Evolutionary conservation across 2,329 filamentous ascomycete genomes (phyloP), one percentile per base, ranked within the genome.

Genomic region (Sordariomycetes sp.): DNA sequence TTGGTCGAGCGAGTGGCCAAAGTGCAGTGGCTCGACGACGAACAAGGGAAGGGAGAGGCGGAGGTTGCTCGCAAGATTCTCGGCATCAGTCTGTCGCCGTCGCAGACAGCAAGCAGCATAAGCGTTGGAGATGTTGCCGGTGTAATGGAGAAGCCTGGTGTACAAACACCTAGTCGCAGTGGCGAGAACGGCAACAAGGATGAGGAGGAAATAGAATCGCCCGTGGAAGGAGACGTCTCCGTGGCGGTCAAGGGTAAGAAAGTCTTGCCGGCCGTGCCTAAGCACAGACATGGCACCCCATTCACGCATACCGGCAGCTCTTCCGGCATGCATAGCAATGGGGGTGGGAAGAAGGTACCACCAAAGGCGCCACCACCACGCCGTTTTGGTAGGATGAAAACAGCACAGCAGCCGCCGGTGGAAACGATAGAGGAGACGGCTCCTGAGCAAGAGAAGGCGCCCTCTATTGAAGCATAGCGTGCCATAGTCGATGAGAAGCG

Each of bases 91-190:
- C 64, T 90, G 4, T 73, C 76, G 2, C 67, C 73, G 2, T 60
- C 62, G 3, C 75, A 83, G 33, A 72, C 71, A n/a, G 74, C 73
- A 31, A 93, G 86, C 51, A 78, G 70, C 47, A 64, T 86, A 43
- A 88, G 83, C 49, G 81, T 92, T 30, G 67, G 76, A 21, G 82
- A 92, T 46, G 76, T 94, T 27, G 86, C 86, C 6, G 75, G 76
- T 9, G 82, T 87, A 29, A 85, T 72, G 53, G 86, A 90, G 58
- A 87, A 84, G 54, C 86, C 86, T 0, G 86, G 83, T 1, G 76
- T 90, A 16, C 79, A 87, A 47, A 87, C 86, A 14, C 86, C 85
- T 6, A 86, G 84, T 51, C 70, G 80, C 30, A 75, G 63, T 40
- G 54, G 52, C 11, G 45, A 47, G 10, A 47, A 40, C 12, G 38